Base-by-base conservation (phyloP, 179 eudicot genomes). In the Amaranthus tricolor region DNA sequence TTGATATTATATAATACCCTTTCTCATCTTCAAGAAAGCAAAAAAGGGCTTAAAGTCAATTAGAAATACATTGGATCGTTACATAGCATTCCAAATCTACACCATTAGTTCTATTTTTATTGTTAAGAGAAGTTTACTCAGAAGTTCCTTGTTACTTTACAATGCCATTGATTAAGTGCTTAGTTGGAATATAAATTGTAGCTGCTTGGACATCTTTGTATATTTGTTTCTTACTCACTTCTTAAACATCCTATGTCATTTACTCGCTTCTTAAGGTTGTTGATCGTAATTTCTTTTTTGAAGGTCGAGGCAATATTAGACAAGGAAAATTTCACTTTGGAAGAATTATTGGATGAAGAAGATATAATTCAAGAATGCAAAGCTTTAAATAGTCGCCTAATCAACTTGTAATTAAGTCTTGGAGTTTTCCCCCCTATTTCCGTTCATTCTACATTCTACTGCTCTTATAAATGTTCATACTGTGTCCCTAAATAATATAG, bases 311-410 rank as follows among this genome's bases (percentile, higher is more conserved):
- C 91, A 17, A 85, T 91, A 61, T 79, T 96, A 77, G 99, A 96
- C 86, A 93, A 89, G 86, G 99, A 96, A 57, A 84, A 82, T 80
- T 96, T 87, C 79, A 84, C 92, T 53, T 75, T 96, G 86, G 99
- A 96, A 81, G 98, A 96, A 85, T 94, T 96, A 74, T 76, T 96
- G 84, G 99, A 96, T 68, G 98, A 96, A 81, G 99, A 96, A 77
- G 98, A 96, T 84, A 93, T 96, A 70, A 96, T 96, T 68, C 98
- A 96, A 86, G 98, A 96, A 87, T 96, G 99, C 98, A 96, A 96
- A 85, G 94, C 98, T 53, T 81, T 93, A 64, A 96, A 96, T 76
- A 90, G 96, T 72, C 98, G 98, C 63, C 91, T 96, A 68, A 96
- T 96, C 68, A 96, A 96, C 83, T 93, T 96, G 99, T 96, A 93